These are phyloP conservation scores for Aspergillus ostianus DNA, from an alignment of 495 filamentous ascomycete genomes.

Conservation along the genomic window DNA sequence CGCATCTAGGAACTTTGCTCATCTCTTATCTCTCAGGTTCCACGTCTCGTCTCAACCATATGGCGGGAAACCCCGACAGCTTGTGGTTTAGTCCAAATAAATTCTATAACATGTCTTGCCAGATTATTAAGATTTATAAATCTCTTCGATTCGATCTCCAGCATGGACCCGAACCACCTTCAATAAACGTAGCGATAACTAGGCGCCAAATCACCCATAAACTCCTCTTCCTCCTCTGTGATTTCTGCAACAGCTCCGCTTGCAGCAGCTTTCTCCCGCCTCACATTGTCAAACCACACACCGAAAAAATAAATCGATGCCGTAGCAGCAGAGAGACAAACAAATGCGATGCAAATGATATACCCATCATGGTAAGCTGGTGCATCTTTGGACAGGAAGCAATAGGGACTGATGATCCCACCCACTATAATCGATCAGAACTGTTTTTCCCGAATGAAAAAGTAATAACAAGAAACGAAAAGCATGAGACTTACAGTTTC, in stretches of 20 bases:
- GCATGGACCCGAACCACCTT: background rate
- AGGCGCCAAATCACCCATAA: slow-evolving; percentile 40
- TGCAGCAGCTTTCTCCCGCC: slow-evolving; percentile 42
- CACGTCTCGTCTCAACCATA: too few relatives aligned
- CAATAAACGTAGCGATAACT: slow-evolving; percentile 36
- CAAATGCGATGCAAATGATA: slow-evolving; percentile 73
- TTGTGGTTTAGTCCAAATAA: too few relatives aligned
- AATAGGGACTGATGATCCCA: slow-evolving; percentile 85
- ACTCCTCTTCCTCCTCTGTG: slow-evolving; percentile 30
- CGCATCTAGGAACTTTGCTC: too few relatives aligned
- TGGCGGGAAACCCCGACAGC: too few relatives aligned
- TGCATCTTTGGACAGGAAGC: slow-evolving; percentile 71
- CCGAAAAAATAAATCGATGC: slow-evolving; percentile 58
- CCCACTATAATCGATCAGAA: slow-evolving; percentile 42
- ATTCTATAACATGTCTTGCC: too few relatives aligned
- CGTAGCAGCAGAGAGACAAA: slow-evolving; percentile 62
- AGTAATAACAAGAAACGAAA: background rate
- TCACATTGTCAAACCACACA: slow-evolving; percentile 63
- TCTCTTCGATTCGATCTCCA: too few relatives aligned
- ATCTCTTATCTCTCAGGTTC: too few relatives aligned
- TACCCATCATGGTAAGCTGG: slow-evolving; percentile 69
- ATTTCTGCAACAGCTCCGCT: slow-evolving; percentile 19
- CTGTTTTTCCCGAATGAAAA: background rate
- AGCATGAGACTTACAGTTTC: slow-evolving; percentile 58
- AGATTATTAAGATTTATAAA: too few relatives aligned